A percentile compares a stretch with the other conserved stretches of the same genome.
Conservation (phyloP, 306 rosid genomes). For the Inga oerstediana region DNA sequence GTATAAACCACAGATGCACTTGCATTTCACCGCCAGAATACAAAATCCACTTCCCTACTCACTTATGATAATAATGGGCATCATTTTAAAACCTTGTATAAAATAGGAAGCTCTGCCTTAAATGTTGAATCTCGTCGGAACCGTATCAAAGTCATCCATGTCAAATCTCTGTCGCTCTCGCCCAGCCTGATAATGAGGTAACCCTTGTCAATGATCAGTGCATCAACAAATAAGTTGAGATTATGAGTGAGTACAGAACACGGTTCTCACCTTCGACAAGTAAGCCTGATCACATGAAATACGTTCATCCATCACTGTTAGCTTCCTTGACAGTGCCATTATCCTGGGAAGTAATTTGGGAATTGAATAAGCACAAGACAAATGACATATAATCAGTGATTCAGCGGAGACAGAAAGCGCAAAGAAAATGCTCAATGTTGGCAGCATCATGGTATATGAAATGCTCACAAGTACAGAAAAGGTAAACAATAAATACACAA, state of each 20-base stretch:
- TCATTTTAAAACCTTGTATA: slow-evolving; percentile 16
- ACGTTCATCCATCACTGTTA: slow-evolving; percentile 65
- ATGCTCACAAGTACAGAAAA: not conserved
- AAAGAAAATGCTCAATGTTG: not conserved
- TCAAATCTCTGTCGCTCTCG: slow-evolving; percentile 79
- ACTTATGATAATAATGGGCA: slow-evolving; percentile 7
- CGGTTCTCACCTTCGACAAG: slow-evolving; percentile 61
- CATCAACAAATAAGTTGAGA: slow-evolving; percentile 9
- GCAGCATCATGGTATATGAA: slow-evolving; percentile 9
- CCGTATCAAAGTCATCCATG: slow-evolving; percentile 70
- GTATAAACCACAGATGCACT: not conserved
- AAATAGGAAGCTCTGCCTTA: slow-evolving; percentile 37
- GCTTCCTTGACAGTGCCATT: slow-evolving; percentile 75
- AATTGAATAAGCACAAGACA: slow-evolving; percentile 11
- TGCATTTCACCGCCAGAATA: slow-evolving; percentile 9
- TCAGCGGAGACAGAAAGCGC: not conserved
- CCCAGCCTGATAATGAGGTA: slow-evolving; percentile 56
- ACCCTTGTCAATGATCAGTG: slow-evolving; percentile 8
- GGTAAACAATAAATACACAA: not conserved
- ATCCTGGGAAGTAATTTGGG: slow-evolving; percentile 47
- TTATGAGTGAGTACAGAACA: not conserved
- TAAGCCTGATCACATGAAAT: slow-evolving; percentile 71
- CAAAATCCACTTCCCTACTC: slow-evolving; percentile 3
- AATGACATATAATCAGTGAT: not conserved
- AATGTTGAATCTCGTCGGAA: slow-evolving; percentile 67